Conservation (phyloP, 2,329 filamentous ascomycete genomes). For the Plectosphaerella sp. region DNA sequence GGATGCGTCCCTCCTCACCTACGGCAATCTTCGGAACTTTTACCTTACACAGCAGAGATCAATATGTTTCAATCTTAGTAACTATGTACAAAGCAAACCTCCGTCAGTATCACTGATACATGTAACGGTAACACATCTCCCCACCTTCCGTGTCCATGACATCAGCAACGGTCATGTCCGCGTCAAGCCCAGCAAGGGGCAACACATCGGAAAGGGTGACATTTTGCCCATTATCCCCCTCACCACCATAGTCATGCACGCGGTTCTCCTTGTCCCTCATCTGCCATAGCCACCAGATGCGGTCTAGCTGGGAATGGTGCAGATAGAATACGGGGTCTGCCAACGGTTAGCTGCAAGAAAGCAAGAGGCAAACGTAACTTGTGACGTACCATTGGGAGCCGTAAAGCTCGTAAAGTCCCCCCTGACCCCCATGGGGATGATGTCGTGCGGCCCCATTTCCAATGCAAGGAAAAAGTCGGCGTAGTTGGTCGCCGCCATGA, state of each 20-base stretch:
- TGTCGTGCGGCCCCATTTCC: conserved; percentile 9
- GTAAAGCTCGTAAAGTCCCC: conserved; percentile 10
- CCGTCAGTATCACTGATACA: conserved; percentile 5
- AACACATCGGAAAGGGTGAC: conserved; percentile 9
- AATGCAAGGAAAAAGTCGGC: conserved; percentile 9
- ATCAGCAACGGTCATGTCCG: conserved; percentile 8
- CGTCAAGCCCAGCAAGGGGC: conserved; percentile 9
- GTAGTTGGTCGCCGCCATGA: conserved; percentile 5
- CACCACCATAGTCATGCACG: conserved; percentile 7
- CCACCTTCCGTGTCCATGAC: conserved; percentile 11
- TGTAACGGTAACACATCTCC: conserved; percentile 12
- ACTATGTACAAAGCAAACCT: no score
- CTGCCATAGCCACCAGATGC: conserved; percentile 14
- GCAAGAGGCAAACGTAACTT: not conserved
- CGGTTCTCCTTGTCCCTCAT: conserved; percentile 7
- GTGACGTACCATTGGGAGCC: conserved; percentile 7
- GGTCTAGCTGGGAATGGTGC: conserved; percentile 13
- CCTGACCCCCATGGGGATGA: conserved; percentile 8
- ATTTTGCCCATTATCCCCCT: conserved; percentile 5
- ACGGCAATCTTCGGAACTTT: no score
- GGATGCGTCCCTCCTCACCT: no score
- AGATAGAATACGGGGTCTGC: conserved; percentile 14
- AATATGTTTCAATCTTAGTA: no score
- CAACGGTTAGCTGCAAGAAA: not conserved
- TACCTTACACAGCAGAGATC: no score